These are phyloP conservation scores for Pseudogymnoascus sp. DNA, from an alignment of 2,329 filamentous ascomycete species.

Conservation along the genomic window DNA sequence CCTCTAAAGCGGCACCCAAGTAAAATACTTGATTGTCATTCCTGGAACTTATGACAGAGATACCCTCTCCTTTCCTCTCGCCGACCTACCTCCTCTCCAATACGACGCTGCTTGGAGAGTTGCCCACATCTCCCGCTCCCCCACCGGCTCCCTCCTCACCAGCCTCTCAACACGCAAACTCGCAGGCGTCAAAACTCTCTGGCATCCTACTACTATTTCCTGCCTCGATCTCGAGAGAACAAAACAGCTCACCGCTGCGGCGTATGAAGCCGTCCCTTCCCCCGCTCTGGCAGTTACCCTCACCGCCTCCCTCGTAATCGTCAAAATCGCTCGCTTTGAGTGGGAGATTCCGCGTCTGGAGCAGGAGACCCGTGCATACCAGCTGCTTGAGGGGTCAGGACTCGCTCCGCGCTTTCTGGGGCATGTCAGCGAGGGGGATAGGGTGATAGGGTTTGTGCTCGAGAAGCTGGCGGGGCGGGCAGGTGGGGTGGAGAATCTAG, in stretches of 20 bases:
- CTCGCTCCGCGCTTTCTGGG: slow-evolving; percentile 30
- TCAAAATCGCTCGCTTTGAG: slow-evolving; percentile 21
- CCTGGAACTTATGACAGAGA: background rate
- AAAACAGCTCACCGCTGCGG: background rate
- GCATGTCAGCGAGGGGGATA: slow-evolving; percentile 29
- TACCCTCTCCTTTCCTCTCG: background rate
- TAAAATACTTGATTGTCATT: background rate
- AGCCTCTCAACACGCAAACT: background rate
- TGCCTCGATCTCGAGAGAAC: background rate
- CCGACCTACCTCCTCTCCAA: background rate
- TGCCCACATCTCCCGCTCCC: background rate
- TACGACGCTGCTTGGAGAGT: background rate
- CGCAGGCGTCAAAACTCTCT: background rate
- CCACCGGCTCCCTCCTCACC: background rate
- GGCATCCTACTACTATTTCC: background rate
- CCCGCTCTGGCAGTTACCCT: background rate
- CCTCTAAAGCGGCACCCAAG: background rate
- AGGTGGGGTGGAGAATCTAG: slow-evolving; percentile 25
- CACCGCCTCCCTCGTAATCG: background rate
- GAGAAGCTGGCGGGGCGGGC: slow-evolving; percentile 27
- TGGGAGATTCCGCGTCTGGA: slow-evolving; percentile 20
- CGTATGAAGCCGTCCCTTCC: background rate
- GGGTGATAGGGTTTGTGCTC: slow-evolving; percentile 31
- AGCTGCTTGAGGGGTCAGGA: background rate
- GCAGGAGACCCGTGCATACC: slow-evolving; percentile 18